Conservation (phyloP, 345 rosid genomes). For the Salix arbutifolia region DNA sequence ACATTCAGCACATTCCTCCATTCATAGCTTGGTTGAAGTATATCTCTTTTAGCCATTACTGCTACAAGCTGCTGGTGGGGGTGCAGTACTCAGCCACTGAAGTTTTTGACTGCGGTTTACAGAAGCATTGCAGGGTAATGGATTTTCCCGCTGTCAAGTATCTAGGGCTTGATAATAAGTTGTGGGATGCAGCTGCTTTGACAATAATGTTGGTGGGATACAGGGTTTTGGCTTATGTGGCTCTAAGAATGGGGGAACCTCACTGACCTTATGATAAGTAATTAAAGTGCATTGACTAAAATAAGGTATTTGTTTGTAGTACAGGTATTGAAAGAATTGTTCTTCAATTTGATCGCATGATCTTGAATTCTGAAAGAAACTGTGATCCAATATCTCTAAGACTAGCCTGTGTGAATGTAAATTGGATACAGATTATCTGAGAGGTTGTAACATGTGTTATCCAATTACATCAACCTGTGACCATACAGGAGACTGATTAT, state of each 20-base stretch:
- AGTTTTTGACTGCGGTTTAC: slow-evolving; percentile 52
- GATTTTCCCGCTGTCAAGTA: slow-evolving; percentile 64
- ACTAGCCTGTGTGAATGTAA: neutral
- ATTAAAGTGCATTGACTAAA: slow-evolving; percentile 5
- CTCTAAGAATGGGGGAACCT: slow-evolving; percentile 45
- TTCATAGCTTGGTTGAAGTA: slow-evolving; percentile 91
- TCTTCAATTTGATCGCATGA: neutral
- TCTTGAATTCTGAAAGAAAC: slow-evolving; percentile 3
- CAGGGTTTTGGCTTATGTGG: slow-evolving; percentile 72
- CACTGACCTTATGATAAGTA: slow-evolving; percentile 23
- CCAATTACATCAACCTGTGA: slow-evolving; percentile 3
- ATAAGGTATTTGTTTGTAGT: slow-evolving; percentile 6
- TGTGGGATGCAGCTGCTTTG: slow-evolving; percentile 66
- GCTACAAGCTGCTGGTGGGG: slow-evolving; percentile 76
- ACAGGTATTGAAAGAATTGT: neutral
- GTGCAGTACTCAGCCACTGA: slow-evolving; percentile 68
- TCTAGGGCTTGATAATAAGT: slow-evolving; percentile 41
- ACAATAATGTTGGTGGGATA: slow-evolving; percentile 65
- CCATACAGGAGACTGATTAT: neutral
- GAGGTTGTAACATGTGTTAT: slow-evolving; percentile 1
- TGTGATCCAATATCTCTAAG: neutral
- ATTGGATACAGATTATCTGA: slow-evolving; percentile 9
- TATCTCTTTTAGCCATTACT: slow-evolving; percentile 76
- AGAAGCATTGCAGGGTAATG: slow-evolving; percentile 57
- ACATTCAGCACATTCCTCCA: slow-evolving; percentile 71